These are phyloP conservation scores for Tylopilus intermedius DNA, from an alignment of 768 basidiomycete genomes.

Conservation along the genomic window DNA sequence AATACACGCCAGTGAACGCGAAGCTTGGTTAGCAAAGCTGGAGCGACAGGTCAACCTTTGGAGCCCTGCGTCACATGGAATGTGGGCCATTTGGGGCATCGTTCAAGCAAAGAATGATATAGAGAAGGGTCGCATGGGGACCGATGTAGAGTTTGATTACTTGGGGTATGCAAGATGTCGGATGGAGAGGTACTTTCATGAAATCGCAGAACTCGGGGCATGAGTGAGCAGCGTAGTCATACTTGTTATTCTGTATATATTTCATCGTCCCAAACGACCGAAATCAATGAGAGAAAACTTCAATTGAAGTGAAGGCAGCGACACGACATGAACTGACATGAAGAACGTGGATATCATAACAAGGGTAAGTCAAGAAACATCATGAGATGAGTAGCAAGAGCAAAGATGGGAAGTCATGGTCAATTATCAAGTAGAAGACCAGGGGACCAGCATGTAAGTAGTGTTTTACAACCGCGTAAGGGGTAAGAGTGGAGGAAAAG, in stretches of 20 bases:
- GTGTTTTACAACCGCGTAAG: slow-evolving; percentile 5
- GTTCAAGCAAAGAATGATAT: slow-evolving; percentile 81
- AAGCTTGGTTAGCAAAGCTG: slow-evolving; percentile 50
- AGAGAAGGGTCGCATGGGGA: slow-evolving; percentile 41
- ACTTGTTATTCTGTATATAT: not conserved
- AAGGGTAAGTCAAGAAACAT: slow-evolving; percentile 33
- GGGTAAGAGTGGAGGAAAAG: slow-evolving; percentile 18
- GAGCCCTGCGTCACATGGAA: slow-evolving; percentile 86
- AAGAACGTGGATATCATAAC: slow-evolving; percentile 38
- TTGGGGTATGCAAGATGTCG: slow-evolving; percentile 72
- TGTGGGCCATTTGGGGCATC: slow-evolving; percentile 95
- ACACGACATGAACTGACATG: slow-evolving; percentile 32
- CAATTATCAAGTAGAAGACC: slow-evolving; percentile 8
- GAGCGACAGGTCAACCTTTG: slow-evolving; percentile 80
- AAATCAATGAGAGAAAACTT: slow-evolving; percentile 27
- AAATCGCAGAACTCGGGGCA: slow-evolving; percentile 44
- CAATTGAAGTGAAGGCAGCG: slow-evolving; percentile 46
- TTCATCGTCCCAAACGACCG: too few relatives aligned
- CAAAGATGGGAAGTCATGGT: slow-evolving; percentile 19
- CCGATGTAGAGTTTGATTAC: slow-evolving; percentile 83
- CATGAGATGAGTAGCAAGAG: slow-evolving; percentile 27
- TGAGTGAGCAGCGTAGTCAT: slow-evolving; percentile 6
- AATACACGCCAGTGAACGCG: too few relatives aligned
- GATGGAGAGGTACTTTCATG: slow-evolving; percentile 58
- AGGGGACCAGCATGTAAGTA: slow-evolving; percentile 7